Evolutionary conservation across 1,284 basidiomycete genomes (phyloP).

Genomic region (Ustilago cynodontis): DNA sequence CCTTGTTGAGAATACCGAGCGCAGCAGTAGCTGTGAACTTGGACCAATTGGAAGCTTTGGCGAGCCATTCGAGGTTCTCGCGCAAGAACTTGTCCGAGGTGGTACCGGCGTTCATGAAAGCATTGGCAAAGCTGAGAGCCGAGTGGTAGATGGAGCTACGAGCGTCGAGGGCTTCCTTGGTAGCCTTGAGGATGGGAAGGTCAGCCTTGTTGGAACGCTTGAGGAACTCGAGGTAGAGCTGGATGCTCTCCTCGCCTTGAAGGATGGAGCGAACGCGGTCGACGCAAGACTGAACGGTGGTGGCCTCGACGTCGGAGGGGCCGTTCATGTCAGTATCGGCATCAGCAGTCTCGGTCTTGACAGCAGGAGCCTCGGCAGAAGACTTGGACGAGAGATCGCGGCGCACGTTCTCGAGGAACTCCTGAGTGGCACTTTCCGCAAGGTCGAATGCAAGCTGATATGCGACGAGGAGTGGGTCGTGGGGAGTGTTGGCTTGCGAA

Average conservation of each 20-base stretch:
- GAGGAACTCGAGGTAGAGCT: conserved; percentile 69
- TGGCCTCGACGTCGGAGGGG: conserved; percentile 26
- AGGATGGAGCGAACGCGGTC: conserved; percentile 64
- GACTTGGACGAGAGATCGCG: conserved; percentile 48
- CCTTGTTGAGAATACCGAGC: conserved; percentile 69
- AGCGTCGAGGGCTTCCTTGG: conserved; percentile 68
- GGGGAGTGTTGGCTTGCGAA: conserved; percentile 57
- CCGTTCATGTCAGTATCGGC: conserved; percentile 54
- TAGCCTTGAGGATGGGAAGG: conserved; percentile 65
- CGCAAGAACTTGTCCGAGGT: conserved; percentile 69
- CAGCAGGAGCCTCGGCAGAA: conserved; percentile 11
- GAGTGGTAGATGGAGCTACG: conserved; percentile 69
- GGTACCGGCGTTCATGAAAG: conserved; percentile 69
- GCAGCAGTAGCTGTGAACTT: conserved; percentile 70
- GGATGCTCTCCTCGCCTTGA: conserved; percentile 67
- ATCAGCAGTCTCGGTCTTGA: conserved; percentile 32
- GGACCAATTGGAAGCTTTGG: conserved; percentile 70
- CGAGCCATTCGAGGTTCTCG: conserved; percentile 70
- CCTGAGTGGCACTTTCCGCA: conserved; percentile 70
- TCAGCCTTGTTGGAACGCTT: conserved; percentile 68
- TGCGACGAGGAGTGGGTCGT: conserved; percentile 65
- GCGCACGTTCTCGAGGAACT: conserved; percentile 67
- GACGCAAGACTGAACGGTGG: conserved; percentile 49
- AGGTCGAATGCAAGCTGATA: conserved; percentile 69
- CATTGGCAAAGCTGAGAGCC: conserved; percentile 68